Percentiles rank a stretch among this genome's conserved stretches.
Evolutionary conservation across 345 rosid genomes (phyloP).

Genomic region (Acer saccharum): DNA sequence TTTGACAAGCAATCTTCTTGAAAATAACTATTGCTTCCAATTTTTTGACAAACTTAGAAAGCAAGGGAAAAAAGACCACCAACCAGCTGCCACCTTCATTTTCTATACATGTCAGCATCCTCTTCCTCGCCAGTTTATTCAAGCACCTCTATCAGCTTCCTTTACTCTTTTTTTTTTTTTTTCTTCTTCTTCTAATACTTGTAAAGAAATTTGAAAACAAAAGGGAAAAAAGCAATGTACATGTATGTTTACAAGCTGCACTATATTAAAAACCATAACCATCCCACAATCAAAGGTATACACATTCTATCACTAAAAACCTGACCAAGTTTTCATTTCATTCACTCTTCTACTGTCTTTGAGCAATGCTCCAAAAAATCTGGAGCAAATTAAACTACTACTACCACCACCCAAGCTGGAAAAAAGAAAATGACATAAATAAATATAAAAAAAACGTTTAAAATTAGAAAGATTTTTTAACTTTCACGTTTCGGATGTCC

Average conservation of each 20-base stretch:
- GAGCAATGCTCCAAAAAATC: slow-evolving; percentile 24
- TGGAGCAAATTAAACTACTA: slow-evolving; percentile 23
- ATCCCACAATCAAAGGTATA: slow-evolving; percentile 23
- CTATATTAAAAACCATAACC: slow-evolving; percentile 21
- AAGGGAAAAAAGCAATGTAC: slow-evolving; percentile 5
- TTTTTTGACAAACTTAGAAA: slow-evolving; percentile 17
- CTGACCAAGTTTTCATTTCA: slow-evolving; percentile 6
- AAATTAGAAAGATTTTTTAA: slow-evolving; percentile 5
- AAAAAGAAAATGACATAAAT: neutral
- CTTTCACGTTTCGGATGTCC: slow-evolving; percentile 23
- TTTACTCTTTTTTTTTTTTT: neutral
- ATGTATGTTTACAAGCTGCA: slow-evolving; percentile 22
- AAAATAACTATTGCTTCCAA: slow-evolving; percentile 34
- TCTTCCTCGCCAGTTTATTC: neutral
- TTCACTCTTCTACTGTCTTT: slow-evolving; percentile 14
- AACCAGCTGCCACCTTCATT: neutral
- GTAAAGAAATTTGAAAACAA: neutral
- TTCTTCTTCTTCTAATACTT: neutral
- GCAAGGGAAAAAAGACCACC: neutral
- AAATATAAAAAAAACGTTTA: neutral
- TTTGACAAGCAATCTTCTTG: slow-evolving; percentile 24
- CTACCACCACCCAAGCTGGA: slow-evolving; percentile 11
- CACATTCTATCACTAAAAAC: slow-evolving; percentile 32
- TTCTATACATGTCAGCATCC: neutral
- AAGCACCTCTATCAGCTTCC: neutral